These are phyloP conservation scores for Ceratobasidium sp. DNA, from an alignment of 1,284 basidiomycete genomes.

Conservation along the genomic window DNA sequence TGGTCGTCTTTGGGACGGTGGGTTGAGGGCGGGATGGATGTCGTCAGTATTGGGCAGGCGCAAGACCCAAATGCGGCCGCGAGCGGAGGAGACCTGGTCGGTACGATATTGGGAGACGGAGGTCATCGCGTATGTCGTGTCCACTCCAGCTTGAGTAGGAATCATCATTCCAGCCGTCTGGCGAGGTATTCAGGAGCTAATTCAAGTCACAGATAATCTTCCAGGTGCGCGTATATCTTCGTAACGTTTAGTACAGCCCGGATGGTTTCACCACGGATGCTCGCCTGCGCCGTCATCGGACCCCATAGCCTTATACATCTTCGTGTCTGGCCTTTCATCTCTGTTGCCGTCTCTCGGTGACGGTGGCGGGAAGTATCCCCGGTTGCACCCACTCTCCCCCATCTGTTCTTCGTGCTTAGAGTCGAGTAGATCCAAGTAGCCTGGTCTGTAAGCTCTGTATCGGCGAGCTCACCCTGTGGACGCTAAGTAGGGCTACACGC, in stretches of 20 bases:
- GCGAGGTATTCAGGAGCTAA: too few species aligned
- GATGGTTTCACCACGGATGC: slow-evolving; percentile 31
- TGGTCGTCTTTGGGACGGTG: too few species aligned
- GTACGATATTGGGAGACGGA: too few species aligned
- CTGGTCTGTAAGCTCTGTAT: neutral
- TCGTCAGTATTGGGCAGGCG: too few species aligned
- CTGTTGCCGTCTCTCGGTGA: neutral
- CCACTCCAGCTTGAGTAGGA: neutral
- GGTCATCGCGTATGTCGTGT: neutral
- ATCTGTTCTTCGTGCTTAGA: neutral
- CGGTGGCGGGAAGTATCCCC: slow-evolving; percentile 23
- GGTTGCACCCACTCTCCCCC: neutral
- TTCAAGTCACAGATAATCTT: too few species aligned
- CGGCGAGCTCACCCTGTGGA: neutral
- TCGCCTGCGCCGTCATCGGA: slow-evolving; percentile 24
- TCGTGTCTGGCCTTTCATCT: slow-evolving; percentile 18
- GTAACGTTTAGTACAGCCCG: too few species aligned
- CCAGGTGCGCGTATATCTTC: too few species aligned
- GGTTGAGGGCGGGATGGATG: too few species aligned
- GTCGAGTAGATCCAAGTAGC: neutral
- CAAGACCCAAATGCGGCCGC: too few species aligned
- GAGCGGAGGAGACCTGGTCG: too few species aligned
- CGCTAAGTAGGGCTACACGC: slow-evolving; percentile 13
- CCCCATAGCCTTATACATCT: slow-evolving; percentile 25
- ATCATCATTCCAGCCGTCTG: too few species aligned